A percentile compares a stretch with the other conserved stretches of the same genome.
Evolutionary conservation across 2,329 filamentous ascomycete species (phyloP).

Genomic region (Trichoderma citrinoviride): DNA sequence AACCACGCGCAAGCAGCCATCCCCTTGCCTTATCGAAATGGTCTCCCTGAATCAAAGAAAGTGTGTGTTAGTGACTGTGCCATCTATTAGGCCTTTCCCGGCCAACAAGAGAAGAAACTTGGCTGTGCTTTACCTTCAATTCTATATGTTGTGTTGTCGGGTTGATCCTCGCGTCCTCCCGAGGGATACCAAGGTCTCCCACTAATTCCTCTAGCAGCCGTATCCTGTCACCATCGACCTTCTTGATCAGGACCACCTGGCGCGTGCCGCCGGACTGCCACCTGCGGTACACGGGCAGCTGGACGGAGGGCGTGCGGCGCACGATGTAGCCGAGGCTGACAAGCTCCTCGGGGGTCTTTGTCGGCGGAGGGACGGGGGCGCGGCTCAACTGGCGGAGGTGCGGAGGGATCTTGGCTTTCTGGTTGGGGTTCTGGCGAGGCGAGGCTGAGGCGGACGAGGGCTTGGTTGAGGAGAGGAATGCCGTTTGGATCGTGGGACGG

Average conservation of each 20-base stretch:
- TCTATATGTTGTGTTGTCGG: slow-evolving; percentile 69
- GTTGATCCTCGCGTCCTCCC: slow-evolving; percentile 54
- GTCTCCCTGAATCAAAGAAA: slow-evolving; percentile 33
- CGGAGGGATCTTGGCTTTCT: slow-evolving; percentile 30
- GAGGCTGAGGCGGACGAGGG: slow-evolving; percentile 22
- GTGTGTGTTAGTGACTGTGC: neutral
- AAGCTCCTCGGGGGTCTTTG: slow-evolving; percentile 34
- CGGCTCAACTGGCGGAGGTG: slow-evolving; percentile 29
- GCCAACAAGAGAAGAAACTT: neutral
- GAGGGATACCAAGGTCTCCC: slow-evolving; percentile 54
- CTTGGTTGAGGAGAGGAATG: slow-evolving; percentile 26
- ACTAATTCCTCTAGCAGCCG: slow-evolving; percentile 64
- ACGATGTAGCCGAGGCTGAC: slow-evolving; percentile 61
- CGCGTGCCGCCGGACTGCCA: slow-evolving; percentile 73
- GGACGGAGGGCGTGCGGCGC: slow-evolving; percentile 64
- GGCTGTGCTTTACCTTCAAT: slow-evolving; percentile 58
- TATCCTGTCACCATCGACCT: slow-evolving; percentile 69
- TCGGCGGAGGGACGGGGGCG: slow-evolving; percentile 31
- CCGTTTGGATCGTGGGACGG: slow-evolving; percentile 24
- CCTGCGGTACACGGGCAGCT: slow-evolving; percentile 74
- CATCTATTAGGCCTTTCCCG: neutral
- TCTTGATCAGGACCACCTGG: slow-evolving; percentile 72
- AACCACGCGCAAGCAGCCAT: slow-evolving; percentile 38
- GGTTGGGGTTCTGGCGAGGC: slow-evolving; percentile 29
- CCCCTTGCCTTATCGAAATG: slow-evolving; percentile 31